Evolutionary conservation across 306 rosid species (phyloP).

Genomic region (Gleditsia sinensis): DNA sequence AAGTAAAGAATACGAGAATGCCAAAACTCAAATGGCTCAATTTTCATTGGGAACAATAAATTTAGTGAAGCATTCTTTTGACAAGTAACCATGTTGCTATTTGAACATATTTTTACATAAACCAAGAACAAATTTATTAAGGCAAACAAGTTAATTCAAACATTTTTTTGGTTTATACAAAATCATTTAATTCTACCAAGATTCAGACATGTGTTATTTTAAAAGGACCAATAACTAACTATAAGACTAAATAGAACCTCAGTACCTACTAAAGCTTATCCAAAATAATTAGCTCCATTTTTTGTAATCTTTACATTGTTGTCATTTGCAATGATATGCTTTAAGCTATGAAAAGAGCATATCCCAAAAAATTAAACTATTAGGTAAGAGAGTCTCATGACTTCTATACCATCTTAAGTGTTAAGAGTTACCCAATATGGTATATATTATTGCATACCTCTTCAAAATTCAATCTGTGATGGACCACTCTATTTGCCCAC

Average conservation of each 20-base stretch:
- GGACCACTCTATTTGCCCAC: no score
- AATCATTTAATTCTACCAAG: background rate
- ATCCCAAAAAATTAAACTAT: no score
- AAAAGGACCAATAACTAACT: background rate
- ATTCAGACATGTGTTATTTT: background rate
- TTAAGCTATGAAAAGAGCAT: no score
- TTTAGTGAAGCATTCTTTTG: background rate
- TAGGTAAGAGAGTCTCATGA: no score
- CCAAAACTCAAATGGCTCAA: background rate
- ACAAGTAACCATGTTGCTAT: background rate
- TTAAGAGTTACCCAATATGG: no score
- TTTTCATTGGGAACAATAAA: background rate
- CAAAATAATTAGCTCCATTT: background rate
- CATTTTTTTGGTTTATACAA: background rate
- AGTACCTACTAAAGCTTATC: conserved; percentile 14
- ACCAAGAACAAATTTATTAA: background rate
- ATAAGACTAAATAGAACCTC: background rate
- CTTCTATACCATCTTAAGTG: no score
- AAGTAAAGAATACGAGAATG: background rate
- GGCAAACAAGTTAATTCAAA: conserved; percentile 10
- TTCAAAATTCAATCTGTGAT: no score
- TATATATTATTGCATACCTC: no score
- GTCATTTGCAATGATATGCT: background rate
- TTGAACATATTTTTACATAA: background rate
- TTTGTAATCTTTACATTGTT: background rate